Base-by-base conservation (phyloP, 108 stramenopile species). In the Stephanodiscus triporus region DNA sequence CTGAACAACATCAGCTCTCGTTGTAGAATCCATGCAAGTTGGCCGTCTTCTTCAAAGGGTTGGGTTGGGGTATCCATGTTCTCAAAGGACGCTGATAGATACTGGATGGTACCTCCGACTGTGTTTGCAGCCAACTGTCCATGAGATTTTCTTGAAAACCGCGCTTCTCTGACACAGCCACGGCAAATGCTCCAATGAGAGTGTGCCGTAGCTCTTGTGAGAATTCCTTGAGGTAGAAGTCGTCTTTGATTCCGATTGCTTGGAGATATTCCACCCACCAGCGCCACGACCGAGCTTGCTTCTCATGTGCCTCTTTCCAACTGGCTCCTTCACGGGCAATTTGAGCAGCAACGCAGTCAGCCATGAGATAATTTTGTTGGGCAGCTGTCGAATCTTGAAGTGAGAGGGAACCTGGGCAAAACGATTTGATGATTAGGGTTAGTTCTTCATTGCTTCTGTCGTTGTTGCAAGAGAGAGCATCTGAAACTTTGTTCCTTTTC, bases 1-100 rank as follows among this genome's bases (percentile, higher is more conserved):
- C 20, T 66, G 53, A 38, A 66, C 23, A 48, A 62, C 17, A 13
- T n/a, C n/a, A n/a, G n/a, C n/a, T n/a, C n/a, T n/a, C n/a, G n/a
- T n/a, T n/a, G n/a, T n/a, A n/a, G n/a, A n/a, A n/a, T n/a, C n/a
- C n/a, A n/a, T n/a, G n/a, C n/a, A n/a, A n/a, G n/a, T n/a, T n/a
- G n/a, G n/a, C 36, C 37, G 5, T 68, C 29, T 19, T 68, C 51
- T 6, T 42, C 40, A n/a, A 9, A 13, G 14, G 11, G 19, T 50
- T 36, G 48, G 72, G 59, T 38, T 64, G 34, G 42, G 24, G 37
- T 30, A 20, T 22, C 51, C 45, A 40, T 73, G 43, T 14, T 64
- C 72, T 48, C 43, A 61, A 73, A 73, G 72, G 72, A 26, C 63
- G 14, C 4, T 0, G 63, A 23, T 49, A 73, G 43, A 51, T 50